Conservation (phyloP, 768 basidiomycete genomes). For the Neoboletus brunneissimus region DNA sequence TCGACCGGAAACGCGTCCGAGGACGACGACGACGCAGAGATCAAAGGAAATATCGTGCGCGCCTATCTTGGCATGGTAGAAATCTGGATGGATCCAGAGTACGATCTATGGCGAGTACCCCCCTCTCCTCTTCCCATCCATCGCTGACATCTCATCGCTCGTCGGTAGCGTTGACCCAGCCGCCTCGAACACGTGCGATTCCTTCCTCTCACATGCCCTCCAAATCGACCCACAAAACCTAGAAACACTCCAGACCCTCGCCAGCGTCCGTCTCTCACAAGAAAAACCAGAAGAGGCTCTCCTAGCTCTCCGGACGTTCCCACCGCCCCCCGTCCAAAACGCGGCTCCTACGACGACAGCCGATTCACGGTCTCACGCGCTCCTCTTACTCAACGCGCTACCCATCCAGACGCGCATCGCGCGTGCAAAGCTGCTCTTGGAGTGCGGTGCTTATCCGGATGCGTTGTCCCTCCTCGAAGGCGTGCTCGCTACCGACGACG, state of each 20-base stretch:
- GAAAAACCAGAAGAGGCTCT: constrained; percentile 77
- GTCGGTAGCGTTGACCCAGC: constrained; percentile 70
- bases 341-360: not conserved
- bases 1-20: constrained; percentile 35
- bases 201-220: constrained; percentile 69
- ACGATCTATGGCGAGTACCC: constrained; percentile 74
- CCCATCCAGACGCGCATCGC: constrained; percentile 72
- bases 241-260: constrained; percentile 77
- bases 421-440: constrained; percentile 80
- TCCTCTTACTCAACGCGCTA: constrained; percentile 20
- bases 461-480: constrained; percentile 77
- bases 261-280: constrained; percentile 88
- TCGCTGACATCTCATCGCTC: not conserved
- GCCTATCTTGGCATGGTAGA: constrained; percentile 89
- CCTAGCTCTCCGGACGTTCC: constrained; percentile 33
- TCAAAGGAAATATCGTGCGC: constrained; percentile 66
- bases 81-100: constrained; percentile 92
- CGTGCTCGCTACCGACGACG: constrained; percentile 76
- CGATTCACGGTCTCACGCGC: constrained; percentile 37
- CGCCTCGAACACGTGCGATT: constrained; percentile 80
- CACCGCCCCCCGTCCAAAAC: constrained; percentile 13
- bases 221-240: constrained; percentile 69
- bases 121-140: not conserved
- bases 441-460: constrained; percentile 65
- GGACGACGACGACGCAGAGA: constrained; percentile 41